Base-by-base conservation (phyloP, 768 basidiomycete genomes). In the Serendipita vermifera region DNA sequence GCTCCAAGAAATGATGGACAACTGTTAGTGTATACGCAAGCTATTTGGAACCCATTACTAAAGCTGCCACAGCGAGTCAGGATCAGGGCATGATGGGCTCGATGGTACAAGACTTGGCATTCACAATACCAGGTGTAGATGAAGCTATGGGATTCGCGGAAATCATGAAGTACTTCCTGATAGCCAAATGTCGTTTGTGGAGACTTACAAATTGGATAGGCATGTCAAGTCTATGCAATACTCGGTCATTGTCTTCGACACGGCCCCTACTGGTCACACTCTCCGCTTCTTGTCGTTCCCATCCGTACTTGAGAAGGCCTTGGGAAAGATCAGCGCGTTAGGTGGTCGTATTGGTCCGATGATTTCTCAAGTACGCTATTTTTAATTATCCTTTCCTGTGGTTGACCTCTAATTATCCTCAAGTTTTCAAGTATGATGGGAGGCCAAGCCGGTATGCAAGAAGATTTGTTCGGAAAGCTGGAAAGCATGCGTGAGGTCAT, bases 201-300 rank as follows among this genome's bases (percentile, higher is more conserved):
- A 9, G 20, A 32, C 20, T 15, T n/a, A 33, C 11, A 57, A 31
- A 33, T 17, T 53, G 26, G 14, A 3, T 63, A 97, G 93, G 68
- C 94, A 99, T 69, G 96, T 99, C 70, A 97, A 99, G 71, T 97
- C 94, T 17, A 98, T 99, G 93, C 83, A 97, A 71, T 99, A 93
- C 75, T 94, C 91, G n/a, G 93, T 96, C 58, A 98, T 99, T 66
- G 93, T 99, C 33, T 99, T 99, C 66, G 96, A 99, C 67, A 99
- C 96, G 1, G 96, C 96, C 33, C 96, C 96, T 2, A 99, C 96
- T 2, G 96, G 96, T 0, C 96, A 99, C 71, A 99, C 96, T 0
- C 79, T 98, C 4, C 90, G 96, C 38, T 99, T 99, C 75, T 75
- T 99, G 38, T 96, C 92, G n/a, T 99, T 99, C 78, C 96, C 96